Conservation (phyloP, 1,284 basidiomycete species). For the Ganoderma sinense region DNA sequence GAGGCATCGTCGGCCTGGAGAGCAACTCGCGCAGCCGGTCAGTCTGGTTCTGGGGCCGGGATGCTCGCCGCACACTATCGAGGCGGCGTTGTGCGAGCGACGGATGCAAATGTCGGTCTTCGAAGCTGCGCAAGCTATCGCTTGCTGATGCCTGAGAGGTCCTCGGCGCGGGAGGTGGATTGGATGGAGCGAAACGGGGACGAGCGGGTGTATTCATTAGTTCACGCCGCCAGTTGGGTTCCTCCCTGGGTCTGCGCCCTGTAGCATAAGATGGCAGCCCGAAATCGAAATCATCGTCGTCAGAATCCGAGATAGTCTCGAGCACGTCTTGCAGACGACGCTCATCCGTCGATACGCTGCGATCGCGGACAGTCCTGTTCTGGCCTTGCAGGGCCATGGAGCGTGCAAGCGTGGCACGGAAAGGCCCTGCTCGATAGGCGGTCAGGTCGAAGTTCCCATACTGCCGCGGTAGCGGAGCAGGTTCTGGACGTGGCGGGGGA, state of each 20-base stretch:
- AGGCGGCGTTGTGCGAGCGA: not conserved
- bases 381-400: conserved; percentile 26
- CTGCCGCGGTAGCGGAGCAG: not conserved
- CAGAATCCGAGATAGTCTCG: not conserved
- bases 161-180: not conserved
- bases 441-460: conserved; percentile 24
- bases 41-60: conserved; percentile 1
- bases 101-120: not conserved
- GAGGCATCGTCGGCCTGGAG: not conserved
- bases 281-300: not conserved
- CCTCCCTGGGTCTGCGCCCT: not conserved
- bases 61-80: not conserved
- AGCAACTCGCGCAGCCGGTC: conserved; percentile 11
- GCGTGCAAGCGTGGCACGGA: conserved; percentile 32
- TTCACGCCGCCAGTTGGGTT: not conserved
- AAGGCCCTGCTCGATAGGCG: conserved; percentile 32
- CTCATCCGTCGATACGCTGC: not conserved
- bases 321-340: not conserved
- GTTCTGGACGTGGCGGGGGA: not conserved
- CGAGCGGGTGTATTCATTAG: not conserved
- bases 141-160: not conserved
- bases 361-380: not conserved
- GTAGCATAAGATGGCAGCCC: not conserved
- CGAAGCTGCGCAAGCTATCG: not conserved
- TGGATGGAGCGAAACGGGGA: not conserved